Conservation (phyloP, 768 basidiomycete species). For the Tremella mesenterica region DNA sequence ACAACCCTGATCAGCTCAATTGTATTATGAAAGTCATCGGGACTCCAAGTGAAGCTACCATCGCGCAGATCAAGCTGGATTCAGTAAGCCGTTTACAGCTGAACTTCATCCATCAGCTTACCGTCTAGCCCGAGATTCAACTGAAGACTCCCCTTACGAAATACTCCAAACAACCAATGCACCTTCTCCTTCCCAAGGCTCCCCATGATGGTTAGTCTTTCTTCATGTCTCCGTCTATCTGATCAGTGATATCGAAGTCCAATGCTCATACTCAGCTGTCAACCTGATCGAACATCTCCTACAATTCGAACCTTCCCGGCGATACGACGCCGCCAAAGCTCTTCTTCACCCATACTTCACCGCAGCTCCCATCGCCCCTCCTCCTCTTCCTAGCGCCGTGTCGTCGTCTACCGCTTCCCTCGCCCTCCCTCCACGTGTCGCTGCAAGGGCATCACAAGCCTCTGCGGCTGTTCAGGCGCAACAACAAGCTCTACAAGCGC, state of each 20-base stretch:
- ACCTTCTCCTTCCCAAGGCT: constrained; percentile 39
- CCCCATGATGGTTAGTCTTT: constrained; percentile 33
- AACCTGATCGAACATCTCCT: constrained; percentile 89
- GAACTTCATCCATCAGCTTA: constrained; percentile 6
- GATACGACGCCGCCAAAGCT: constrained; percentile 83
- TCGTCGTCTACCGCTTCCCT: constrained; percentile 31
- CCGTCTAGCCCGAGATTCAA: constrained; percentile 32
- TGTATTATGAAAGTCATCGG: constrained; percentile 97
- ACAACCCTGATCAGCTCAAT: constrained; percentile 94
- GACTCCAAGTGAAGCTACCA: constrained; percentile 77
- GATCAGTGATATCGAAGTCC: neutral
- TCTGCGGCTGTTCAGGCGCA: constrained; percentile 35
- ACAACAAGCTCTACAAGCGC: constrained; percentile 17
- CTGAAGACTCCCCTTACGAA: constrained; percentile 32
- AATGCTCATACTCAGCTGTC: constrained; percentile 52
- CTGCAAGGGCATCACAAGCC: constrained; percentile 28
- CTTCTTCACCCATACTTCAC: constrained; percentile 83
- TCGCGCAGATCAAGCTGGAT: constrained; percentile 81
- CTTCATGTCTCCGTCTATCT: neutral
- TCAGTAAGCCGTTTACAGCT: constrained; percentile 60
- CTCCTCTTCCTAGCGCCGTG: constrained; percentile 30
- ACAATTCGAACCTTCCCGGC: constrained; percentile 88
- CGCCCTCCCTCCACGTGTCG: constrained; percentile 32
- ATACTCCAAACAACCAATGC: constrained; percentile 42
- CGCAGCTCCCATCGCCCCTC: constrained; percentile 33